Evolutionary conservation across 2,329 filamentous ascomycete genomes (phyloP).

Genomic region (Saccharata proteae): DNA sequence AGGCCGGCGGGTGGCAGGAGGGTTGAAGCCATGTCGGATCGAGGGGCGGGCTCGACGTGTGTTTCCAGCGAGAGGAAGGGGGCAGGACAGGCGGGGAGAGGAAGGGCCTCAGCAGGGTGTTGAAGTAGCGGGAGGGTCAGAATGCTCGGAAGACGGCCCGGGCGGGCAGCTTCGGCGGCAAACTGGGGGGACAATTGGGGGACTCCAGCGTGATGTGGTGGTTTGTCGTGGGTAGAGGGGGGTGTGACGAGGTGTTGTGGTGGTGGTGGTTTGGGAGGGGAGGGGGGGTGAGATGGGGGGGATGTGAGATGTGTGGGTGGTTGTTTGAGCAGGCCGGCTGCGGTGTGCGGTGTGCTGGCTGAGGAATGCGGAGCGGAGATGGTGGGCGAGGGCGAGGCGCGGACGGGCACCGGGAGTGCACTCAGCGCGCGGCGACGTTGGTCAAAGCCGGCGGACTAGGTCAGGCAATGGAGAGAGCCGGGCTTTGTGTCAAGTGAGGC

Average conservation of each 20-base stretch:
- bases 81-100: constrained; percentile 2
- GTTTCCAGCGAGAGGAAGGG: background rate
- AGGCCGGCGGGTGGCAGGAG: constrained; percentile 19
- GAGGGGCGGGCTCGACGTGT: background rate
- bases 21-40: constrained; percentile 18
- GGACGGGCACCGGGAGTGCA: too few species aligned
- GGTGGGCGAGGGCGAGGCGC: too few species aligned
- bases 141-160: constrained; percentile 5
- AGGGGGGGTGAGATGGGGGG: constrained; percentile 4
- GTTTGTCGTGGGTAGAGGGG: background rate
- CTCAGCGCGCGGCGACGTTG: too few species aligned
- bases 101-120: constrained; percentile 2
- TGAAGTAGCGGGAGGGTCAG: constrained; percentile 2
- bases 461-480: too few species aligned
- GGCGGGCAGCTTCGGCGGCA: constrained; percentile 7
- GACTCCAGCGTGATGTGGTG: background rate
- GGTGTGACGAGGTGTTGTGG: constrained; percentile 1
- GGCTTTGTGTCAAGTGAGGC: too few species aligned
- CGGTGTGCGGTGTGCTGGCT: too few species aligned
- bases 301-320: constrained; percentile 6
- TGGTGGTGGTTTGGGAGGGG: background rate
- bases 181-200: constrained; percentile 5
- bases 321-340: too few species aligned
- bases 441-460: too few species aligned
- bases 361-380: too few species aligned